Evolutionary conservation across 139 green algal genomes (phyloP).

Genomic region (Chlorella sp.): DNA sequence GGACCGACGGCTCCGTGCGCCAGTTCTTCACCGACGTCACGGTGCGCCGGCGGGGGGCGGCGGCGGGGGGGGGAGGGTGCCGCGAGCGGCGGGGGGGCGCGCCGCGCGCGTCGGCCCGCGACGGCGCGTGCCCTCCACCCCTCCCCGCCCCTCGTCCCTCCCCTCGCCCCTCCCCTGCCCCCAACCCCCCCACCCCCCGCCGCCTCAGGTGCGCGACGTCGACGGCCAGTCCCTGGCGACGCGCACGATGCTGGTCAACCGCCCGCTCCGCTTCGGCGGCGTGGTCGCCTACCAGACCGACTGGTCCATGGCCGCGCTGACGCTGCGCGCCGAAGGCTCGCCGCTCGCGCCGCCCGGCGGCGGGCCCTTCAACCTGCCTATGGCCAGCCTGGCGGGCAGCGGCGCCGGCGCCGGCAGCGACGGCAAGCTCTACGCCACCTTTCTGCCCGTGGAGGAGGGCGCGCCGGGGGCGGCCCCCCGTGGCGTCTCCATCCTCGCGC

Average conservation of each 20-base stretch:
- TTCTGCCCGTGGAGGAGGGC: conserved; percentile 63
- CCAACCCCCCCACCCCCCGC: neutral
- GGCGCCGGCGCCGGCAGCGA: conserved; percentile 1
- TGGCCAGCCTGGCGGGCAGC: conserved; percentile 78
- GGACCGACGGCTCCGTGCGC: conserved; percentile 78
- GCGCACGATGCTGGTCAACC: conserved; percentile 88
- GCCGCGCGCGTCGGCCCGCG: neutral
- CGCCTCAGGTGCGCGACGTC: conserved; percentile 29
- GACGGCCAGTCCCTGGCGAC: conserved; percentile 14
- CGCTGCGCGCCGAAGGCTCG: conserved; percentile 49
- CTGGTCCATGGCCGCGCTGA: conserved; percentile 87
- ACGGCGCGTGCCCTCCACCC: neutral
- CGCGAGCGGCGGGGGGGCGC: neutral
- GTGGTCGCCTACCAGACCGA: conserved; percentile 88
- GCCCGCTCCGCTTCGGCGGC: conserved; percentile 82
- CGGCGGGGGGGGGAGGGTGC: neutral
- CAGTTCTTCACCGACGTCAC: conserved; percentile 92
- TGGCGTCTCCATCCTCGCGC: conserved; percentile 83
- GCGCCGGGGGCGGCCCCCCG: conserved; percentile 31
- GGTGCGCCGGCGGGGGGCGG: neutral
- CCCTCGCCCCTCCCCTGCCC: neutral
- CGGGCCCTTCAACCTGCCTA: conserved; percentile 74
- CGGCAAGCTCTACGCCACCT: conserved; percentile 80
- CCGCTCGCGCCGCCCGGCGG: conserved; percentile 25
- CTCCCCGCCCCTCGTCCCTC: neutral